These are phyloP conservation scores for Colletotrichum melonis DNA, from an alignment of 2,329 filamentous ascomycete species.

Conservation along the genomic window DNA sequence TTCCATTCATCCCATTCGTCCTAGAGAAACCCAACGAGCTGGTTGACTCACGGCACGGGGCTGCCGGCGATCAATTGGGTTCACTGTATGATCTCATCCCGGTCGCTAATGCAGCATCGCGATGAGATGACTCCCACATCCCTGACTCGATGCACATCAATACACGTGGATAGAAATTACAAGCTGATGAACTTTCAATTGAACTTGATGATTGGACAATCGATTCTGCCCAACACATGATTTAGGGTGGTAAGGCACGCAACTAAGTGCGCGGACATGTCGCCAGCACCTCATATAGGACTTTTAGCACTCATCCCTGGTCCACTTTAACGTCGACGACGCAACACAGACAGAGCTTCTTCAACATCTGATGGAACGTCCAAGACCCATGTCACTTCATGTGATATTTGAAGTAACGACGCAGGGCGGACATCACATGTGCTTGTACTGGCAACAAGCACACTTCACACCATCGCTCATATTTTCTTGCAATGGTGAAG, in stretches of 20 bases:
- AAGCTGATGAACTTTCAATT: neutral
- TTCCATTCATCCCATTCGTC: neutral
- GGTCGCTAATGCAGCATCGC: neutral
- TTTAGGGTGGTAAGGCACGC: neutral
- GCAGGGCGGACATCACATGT: too few relatives aligned
- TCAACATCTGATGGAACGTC: too few relatives aligned
- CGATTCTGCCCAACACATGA: neutral
- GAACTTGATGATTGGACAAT: neutral
- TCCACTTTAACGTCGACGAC: too few relatives aligned
- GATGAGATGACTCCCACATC: constrained; percentile 10
- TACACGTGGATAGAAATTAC: too few relatives aligned
- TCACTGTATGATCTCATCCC: constrained; percentile 2
- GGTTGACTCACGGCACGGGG: constrained; percentile 11
- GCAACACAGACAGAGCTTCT: too few relatives aligned
- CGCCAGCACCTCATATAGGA: neutral
- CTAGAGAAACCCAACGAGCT: neutral
- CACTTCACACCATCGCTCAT: too few relatives aligned
- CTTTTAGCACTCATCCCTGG: neutral
- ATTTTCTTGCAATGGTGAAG: too few relatives aligned
- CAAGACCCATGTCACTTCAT: too few relatives aligned
- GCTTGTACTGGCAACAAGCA: too few relatives aligned
- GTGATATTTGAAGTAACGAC: too few relatives aligned
- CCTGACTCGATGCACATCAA: neutral
- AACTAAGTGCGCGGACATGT: neutral
- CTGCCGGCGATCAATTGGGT: neutral